Percentiles rank a stretch among this genome's conserved stretches.
Evolutionary conservation across 352 stramenopile species (phyloP).

Genomic region (Pythium vanterpoolii): DNA sequence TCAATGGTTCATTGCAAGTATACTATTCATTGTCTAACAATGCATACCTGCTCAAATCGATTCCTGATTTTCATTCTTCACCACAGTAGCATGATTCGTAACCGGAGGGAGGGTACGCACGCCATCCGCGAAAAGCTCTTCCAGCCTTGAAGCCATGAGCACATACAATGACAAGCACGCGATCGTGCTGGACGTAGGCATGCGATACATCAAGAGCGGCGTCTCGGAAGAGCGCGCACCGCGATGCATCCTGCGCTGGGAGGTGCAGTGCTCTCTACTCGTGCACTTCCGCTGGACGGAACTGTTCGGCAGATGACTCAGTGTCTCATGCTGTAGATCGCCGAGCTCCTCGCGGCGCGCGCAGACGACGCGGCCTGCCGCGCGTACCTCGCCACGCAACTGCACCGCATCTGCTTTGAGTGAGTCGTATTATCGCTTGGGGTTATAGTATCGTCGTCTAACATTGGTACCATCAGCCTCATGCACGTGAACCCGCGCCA

Average conservation of each 20-base stretch:
- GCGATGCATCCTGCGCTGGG: constrained; percentile 60
- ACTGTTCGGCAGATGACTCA: not conserved
- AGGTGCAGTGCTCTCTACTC: no score
- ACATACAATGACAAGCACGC: constrained; percentile 30
- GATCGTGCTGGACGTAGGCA: constrained; percentile 79
- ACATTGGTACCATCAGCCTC: constrained; percentile 24
- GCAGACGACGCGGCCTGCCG: constrained; percentile 35
- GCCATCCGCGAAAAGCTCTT: not conserved
- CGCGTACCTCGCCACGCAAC: constrained; percentile 47
- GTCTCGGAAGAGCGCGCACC: constrained; percentile 74
- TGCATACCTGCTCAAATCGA: not conserved
- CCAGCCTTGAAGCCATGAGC: constrained; percentile 3
- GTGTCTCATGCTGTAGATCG: constrained; percentile 32
- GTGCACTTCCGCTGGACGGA: no score
- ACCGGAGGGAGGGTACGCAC: not conserved
- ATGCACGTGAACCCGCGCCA: constrained; percentile 73
- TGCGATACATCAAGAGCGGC: constrained; percentile 62
- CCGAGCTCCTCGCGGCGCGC: constrained; percentile 43
- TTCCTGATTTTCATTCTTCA: not conserved
- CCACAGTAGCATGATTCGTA: not conserved
- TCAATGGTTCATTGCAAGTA: no score
- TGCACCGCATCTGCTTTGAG: constrained; percentile 71
- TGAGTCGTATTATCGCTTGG: constrained; percentile 26
- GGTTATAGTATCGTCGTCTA: not conserved
- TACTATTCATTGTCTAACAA: no score